Evolutionary conservation across 2,329 filamentous ascomycete species (phyloP), one percentile per base, ranked within the genome.

Genomic region (Amesomyces nigricolor): DNA sequence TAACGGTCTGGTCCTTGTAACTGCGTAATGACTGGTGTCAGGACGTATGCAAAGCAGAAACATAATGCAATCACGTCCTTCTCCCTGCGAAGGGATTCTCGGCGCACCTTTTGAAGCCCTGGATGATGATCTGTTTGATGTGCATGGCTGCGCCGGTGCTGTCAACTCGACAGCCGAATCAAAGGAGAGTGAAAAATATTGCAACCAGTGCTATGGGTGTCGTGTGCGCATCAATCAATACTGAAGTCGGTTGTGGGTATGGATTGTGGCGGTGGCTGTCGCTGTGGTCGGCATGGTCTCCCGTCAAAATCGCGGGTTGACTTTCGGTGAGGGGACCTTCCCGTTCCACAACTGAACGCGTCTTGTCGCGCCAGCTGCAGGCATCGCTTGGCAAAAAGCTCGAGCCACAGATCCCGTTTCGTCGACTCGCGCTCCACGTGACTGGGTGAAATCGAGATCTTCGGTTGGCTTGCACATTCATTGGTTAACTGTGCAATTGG

Each of bases 91-190:
- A 17, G 38, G 11, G 53, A 19, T 45, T 39, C 42, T 48, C 30
- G 47, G 40, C 61, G 65, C 59, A 95, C 91, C 91, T 96, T 77
- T 99, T 99, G 77, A 99, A 99, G 84, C 94, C 94, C 73, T 99
- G 94, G 70, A 99, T 97, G 73, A 96, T 97, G 72, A 97, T 96
- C 78, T 99, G 94, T 74, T 99, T 99, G 81, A 99, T 96, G 78
- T 95, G 94, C 91, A 96, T 96, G 69, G 66, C 78, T 71, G 67
- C 62, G 58, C 53, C 53, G 51, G 51, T 51, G 65, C 67, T 67
- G 68, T 65, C 63, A 54, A 61, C 60, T 61, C 57, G 58, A 63
- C 63, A 62, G 61, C 58, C 32, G 55, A 61, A 50, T 59, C 39
- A 54, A 46, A 19, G 26, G 32, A 16, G 17, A 32, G 19, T 30